Evolutionary conservation across 2,329 filamentous ascomycete genomes (phyloP).

Genomic region (Fusarium subtropicale): DNA sequence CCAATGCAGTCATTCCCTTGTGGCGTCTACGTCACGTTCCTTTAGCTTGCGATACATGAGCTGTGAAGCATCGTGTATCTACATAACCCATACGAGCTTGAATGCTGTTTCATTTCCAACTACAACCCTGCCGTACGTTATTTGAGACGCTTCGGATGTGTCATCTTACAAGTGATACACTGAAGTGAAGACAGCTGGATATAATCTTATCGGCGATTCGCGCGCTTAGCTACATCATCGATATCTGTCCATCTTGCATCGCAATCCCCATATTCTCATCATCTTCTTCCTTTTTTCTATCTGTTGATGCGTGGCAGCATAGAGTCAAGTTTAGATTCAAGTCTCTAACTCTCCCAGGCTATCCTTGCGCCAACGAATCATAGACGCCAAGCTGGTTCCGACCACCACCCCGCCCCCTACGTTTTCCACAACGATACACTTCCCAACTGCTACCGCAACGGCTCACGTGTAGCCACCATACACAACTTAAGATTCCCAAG

Average conservation of each 20-base stretch:
- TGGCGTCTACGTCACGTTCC: conserved; percentile 44
- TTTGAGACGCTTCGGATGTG: not conserved
- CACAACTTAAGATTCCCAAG: conserved; percentile 3
- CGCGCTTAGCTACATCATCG: conserved; percentile 39
- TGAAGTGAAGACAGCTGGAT: conserved; percentile 21
- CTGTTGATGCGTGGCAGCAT: conserved; percentile 1
- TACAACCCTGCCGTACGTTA: conserved; percentile 1
- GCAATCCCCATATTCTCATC: conserved; percentile 6
- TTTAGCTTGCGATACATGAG: conserved; percentile 36
- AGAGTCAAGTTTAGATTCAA: not conserved
- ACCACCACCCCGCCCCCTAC: conserved; percentile 38
- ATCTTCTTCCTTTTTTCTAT: not conserved
- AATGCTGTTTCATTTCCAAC: not conserved
- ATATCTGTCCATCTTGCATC: conserved; percentile 17
- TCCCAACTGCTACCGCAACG: conserved; percentile 28
- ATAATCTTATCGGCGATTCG: conserved; percentile 20
- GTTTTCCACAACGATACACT: conserved; percentile 33
- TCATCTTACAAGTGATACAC: conserved; percentile 1
- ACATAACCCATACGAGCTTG: conserved; percentile 8
- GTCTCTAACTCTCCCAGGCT: conserved; percentile 31
- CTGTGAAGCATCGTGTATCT: conserved; percentile 19
- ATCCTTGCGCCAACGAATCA: conserved; percentile 28
- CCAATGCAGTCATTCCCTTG: conserved; percentile 28
- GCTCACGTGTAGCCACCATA: conserved; percentile 26
- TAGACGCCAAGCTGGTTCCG: conserved; percentile 26